Percentiles rank a stretch among this genome's conserved stretches.
These are phyloP conservation scores for Diaporthe ampelina DNA, from an alignment of 2,329 filamentous ascomycete species.

Conservation along the genomic window DNA sequence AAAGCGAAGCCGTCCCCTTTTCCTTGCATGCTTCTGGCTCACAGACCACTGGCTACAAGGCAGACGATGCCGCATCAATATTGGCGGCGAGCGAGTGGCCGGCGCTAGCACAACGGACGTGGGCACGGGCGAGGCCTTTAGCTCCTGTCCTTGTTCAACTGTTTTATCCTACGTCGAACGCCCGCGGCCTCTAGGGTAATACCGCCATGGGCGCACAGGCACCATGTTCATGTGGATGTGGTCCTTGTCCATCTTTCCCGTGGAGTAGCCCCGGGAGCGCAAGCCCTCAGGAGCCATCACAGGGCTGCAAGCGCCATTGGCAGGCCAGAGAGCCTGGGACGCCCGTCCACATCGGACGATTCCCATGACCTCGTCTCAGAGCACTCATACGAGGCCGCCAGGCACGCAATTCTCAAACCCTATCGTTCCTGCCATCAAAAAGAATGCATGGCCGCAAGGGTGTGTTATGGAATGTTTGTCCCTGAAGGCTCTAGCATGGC, in stretches of 20 bases:
- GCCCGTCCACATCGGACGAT: neutral
- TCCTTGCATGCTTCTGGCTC: conserved; percentile 30
- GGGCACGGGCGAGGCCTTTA: conserved; percentile 12
- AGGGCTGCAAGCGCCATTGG: conserved; percentile 28
- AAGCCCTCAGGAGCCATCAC: neutral
- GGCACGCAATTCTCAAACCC: conserved; percentile 12
- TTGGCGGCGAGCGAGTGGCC: conserved; percentile 19
- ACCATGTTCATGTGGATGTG: conserved; percentile 13
- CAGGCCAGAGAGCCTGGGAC: neutral
- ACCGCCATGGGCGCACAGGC: conserved; percentile 8
- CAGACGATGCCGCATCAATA: conserved; percentile 16
- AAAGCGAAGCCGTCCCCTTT: conserved; percentile 28
- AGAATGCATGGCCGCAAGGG: conserved; percentile 26
- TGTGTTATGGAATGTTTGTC: neutral
- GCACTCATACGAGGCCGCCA: neutral
- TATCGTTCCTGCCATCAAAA: conserved; percentile 30
- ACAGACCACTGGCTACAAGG: neutral
- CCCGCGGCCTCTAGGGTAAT: neutral
- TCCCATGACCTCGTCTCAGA: neutral
- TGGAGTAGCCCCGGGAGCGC: conserved; percentile 6
- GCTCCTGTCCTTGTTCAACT: conserved; percentile 18
- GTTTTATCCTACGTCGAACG: neutral
- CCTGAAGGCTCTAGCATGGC: conserved; percentile 1
- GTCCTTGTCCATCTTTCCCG: conserved; percentile 9
- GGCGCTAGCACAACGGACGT: conserved; percentile 17